phyloP scores from a whole-genome alignment of 2,329 filamentous ascomycete genomes.

The Tolypocladium album region DNA sequence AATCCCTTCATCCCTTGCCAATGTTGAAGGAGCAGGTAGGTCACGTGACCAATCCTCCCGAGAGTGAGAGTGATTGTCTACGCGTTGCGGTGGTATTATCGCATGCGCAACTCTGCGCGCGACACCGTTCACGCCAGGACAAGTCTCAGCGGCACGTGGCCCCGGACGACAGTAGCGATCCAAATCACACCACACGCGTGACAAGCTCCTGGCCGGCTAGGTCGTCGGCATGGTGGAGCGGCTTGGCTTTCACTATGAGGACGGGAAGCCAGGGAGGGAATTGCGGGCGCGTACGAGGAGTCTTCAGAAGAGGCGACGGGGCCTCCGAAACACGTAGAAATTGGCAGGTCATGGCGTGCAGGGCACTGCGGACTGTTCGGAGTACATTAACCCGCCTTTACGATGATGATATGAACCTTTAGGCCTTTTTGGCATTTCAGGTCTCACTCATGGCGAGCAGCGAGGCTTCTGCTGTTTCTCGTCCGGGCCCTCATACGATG shows the following conservation, averaged over 20 bases:
- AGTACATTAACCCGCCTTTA: not conserved
- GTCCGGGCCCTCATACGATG: not conserved
- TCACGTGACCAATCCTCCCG: too few species aligned
- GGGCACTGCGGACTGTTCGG: not conserved
- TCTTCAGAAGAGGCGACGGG: not conserved
- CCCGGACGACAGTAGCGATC: not conserved
- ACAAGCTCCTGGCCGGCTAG: not conserved
- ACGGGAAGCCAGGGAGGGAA: too few species aligned
- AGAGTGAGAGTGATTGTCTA: too few species aligned
- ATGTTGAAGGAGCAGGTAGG: too few species aligned
- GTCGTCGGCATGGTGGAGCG: too few species aligned
- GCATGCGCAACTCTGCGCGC: too few species aligned
- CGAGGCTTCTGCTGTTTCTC: not conserved
- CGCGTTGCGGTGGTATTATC: too few species aligned
- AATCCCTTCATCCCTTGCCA: too few species aligned
- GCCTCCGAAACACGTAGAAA: not conserved
- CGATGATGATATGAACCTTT: not conserved
- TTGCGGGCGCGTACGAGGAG: not conserved
- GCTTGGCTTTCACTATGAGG: too few species aligned
- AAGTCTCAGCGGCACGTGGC: not conserved
- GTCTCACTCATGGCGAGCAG: not conserved
- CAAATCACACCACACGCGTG: conserved; percentile 1
- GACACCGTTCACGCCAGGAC: not conserved
- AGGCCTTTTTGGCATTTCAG: not conserved
- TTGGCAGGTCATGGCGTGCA: not conserved